These are phyloP conservation scores for Aspergillus sp. DNA, from an alignment of 2,329 filamentous ascomycete species.

Conservation along the genomic window DNA sequence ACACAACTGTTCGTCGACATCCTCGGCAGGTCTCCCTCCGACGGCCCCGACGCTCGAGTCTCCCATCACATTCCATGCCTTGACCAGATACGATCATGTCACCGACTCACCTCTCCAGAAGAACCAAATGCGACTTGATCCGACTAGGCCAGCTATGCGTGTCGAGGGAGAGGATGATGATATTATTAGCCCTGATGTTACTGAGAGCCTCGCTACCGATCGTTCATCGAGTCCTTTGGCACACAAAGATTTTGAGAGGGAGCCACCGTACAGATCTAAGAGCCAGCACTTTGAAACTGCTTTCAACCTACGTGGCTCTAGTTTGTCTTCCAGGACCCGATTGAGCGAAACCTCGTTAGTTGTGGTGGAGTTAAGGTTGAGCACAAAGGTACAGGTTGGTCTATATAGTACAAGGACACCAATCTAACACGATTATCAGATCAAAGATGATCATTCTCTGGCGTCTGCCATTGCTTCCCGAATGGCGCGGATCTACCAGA, in stretches of 20 bases:
- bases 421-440: slow-evolving; percentile 17
- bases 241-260: slow-evolving; percentile 16
- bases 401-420: not conserved
- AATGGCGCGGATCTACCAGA: slow-evolving; percentile 72
- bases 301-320: slow-evolving; percentile 37
- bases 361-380: slow-evolving; percentile 63
- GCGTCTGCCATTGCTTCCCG: slow-evolving; percentile 71
- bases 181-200: slow-evolving; percentile 10
- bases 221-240: slow-evolving; percentile 12
- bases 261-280: slow-evolving; percentile 29
- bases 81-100: slow-evolving; percentile 10
- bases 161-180: slow-evolving; percentile 26
- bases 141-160: slow-evolving; percentile 23
- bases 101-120: slow-evolving; percentile 19
- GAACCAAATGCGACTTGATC: slow-evolving; percentile 16
- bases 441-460: slow-evolving; percentile 76
- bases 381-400: slow-evolving; percentile 53
- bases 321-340: slow-evolving; percentile 44
- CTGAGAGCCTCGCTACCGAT: slow-evolving; percentile 13
- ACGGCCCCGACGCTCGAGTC: slow-evolving; percentile 19
- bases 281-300: slow-evolving; percentile 42
- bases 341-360: slow-evolving; percentile 58
- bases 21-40: slow-evolving; percentile 18
- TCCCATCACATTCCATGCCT: slow-evolving; percentile 17
- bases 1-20: slow-evolving; percentile 14